Percentiles rank a stretch among this genome's conserved stretches.
Evolutionary conservation across 371 early-diverging fungal species (phyloP).

Genomic region (Phascolomyces articulosus): DNA sequence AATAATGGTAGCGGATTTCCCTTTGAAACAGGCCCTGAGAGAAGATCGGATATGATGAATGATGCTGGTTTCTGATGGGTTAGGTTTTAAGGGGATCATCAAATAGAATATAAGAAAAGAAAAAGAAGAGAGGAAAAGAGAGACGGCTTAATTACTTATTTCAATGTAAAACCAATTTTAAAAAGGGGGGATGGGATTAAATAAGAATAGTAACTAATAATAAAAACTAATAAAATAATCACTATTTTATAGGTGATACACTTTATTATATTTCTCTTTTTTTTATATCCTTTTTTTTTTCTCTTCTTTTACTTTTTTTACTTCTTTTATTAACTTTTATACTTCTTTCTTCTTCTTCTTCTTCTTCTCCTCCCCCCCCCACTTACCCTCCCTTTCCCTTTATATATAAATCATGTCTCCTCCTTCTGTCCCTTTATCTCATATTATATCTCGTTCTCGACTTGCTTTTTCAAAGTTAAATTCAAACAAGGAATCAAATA

Average conservation of each 20-base stretch:
- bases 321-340: background rate
- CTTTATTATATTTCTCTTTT: background rate
- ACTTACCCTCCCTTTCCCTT: background rate
- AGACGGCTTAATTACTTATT: too few relatives aligned
- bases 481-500: constrained; percentile 16
- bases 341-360: background rate
- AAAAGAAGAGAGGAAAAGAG: background rate
- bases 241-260: background rate
- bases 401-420: constrained; percentile 17
- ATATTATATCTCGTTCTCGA: constrained; percentile 24
- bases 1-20: constrained; percentile 11
- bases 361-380: background rate
- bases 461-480: constrained; percentile 22
- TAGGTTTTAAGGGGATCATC: constrained; percentile 15
- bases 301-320: constrained; percentile 8
- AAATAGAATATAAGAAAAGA: background rate
- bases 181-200: background rate
- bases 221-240: background rate
- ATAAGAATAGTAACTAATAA: too few relatives aligned
- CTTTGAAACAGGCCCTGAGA: constrained; percentile 21
- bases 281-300: constrained; percentile 5
- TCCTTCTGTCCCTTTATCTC: constrained; percentile 22
- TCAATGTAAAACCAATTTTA: too few relatives aligned
- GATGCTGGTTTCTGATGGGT: constrained; percentile 6
- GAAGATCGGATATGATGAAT: constrained; percentile 9